These are phyloP conservation scores for Yamadazyma siamensis DNA, from an alignment of 1,139 yeast species.

Conservation along the genomic window DNA sequence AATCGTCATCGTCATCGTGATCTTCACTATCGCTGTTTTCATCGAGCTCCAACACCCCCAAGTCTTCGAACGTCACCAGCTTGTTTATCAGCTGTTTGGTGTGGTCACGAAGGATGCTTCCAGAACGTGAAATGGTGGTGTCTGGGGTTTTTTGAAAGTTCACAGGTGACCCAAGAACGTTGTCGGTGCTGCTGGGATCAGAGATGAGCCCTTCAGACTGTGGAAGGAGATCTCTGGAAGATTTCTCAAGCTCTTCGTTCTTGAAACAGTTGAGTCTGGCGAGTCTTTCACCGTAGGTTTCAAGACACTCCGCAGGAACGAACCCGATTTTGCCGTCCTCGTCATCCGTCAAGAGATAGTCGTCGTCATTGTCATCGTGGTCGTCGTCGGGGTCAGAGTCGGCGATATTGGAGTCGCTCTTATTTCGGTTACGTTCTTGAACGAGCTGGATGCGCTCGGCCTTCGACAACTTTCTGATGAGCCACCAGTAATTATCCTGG, in stretches of 20 bases:
- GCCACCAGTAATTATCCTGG: constrained; percentile 96
- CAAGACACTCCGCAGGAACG: constrained; percentile 95
- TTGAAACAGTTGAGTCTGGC: constrained; percentile 92
- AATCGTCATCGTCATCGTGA: constrained; percentile 14
- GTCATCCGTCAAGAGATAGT: constrained; percentile 25
- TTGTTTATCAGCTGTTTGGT: constrained; percentile 22
- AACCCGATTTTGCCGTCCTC: constrained; percentile 77
- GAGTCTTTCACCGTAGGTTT: constrained; percentile 84
- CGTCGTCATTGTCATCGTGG: constrained; percentile 5
- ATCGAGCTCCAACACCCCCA: constrained; percentile 29
- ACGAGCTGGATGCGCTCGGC: constrained; percentile 25
- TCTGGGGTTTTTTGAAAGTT: constrained; percentile 15
- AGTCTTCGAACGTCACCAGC: constrained; percentile 41
- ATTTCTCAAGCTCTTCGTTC: constrained; percentile 69
- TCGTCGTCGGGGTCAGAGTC: constrained; percentile 14
- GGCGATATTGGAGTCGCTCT: constrained; percentile 11
- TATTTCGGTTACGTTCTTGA: constrained; percentile 10
- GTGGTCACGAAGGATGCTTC: constrained; percentile 16
- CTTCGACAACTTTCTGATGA: constrained; percentile 62
- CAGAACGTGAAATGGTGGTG: constrained; percentile 15
- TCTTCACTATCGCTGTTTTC: constrained; percentile 14
- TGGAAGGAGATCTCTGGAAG: constrained; percentile 12
- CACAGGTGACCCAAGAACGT: constrained; percentile 14
- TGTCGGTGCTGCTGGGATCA: constrained; percentile 12
- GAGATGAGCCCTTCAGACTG: constrained; percentile 3